Conservation (phyloP, 257 asterid species). For the Salvia splendens region DNA sequence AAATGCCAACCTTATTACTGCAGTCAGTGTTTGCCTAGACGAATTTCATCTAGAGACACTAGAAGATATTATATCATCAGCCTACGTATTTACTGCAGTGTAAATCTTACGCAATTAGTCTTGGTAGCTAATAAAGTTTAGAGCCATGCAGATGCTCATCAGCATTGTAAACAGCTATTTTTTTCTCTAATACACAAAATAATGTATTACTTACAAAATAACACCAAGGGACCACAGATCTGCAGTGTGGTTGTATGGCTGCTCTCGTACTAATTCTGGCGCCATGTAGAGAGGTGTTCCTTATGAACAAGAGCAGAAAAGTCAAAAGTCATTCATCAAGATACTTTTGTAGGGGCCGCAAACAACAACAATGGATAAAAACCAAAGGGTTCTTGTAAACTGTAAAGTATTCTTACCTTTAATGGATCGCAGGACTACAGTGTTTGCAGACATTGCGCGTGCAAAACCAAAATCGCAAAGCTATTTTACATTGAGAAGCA, state of each 20-base stretch:
- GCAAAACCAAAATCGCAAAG: constrained; percentile 98
- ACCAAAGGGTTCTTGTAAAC: constrained; percentile 13
- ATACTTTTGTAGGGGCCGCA: constrained; percentile 11
- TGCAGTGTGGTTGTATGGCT: constrained; percentile 99
- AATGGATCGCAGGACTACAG: constrained; percentile 91
- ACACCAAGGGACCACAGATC: constrained; percentile 99
- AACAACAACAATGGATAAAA: constrained; percentile 23
- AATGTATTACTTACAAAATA: constrained; percentile 67
- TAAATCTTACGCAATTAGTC: background rate
- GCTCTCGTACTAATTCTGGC: constrained; percentile 98
- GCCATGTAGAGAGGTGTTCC: constrained; percentile 99
- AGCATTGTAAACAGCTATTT: constrained; percentile 12
- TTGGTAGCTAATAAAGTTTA: constrained; percentile 11
- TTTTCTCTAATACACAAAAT: constrained; percentile 9
- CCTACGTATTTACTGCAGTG: constrained; percentile 17
- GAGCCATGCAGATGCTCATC: constrained; percentile 5
- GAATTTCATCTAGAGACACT: constrained; percentile 27
- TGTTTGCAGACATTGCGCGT: constrained; percentile 96
- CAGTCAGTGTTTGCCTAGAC: constrained; percentile 24
- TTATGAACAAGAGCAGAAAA: constrained; percentile 32
- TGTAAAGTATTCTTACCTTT: constrained; percentile 58
- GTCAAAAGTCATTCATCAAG: constrained; percentile 32
- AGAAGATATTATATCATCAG: constrained; percentile 4
- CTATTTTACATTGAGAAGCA: constrained; percentile 46
- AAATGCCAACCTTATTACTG: background rate